phyloP scores from a whole-genome alignment of 805 yeast species.

The Nakazawaea ishiwadae region DNA sequence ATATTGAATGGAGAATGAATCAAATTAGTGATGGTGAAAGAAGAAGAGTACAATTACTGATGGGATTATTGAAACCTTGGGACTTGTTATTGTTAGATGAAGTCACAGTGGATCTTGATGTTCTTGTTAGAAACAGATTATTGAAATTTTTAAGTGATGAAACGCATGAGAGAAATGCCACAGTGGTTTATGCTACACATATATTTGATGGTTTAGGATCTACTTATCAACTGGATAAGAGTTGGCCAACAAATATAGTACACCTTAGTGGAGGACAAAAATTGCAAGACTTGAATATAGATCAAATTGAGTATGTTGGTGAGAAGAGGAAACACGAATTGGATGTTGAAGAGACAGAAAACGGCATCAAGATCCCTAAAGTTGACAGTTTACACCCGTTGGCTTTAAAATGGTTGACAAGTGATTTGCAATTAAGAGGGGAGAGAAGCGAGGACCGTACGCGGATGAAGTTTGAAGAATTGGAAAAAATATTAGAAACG shows the following conservation, averaged over 20 bases:
- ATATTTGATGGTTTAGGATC: slow-evolving; percentile 90
- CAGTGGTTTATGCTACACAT: slow-evolving; percentile 91
- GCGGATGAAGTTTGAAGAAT: slow-evolving; percentile 54
- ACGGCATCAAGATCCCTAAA: slow-evolving; percentile 31
- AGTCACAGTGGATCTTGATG: slow-evolving; percentile 95
- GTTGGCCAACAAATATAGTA: slow-evolving; percentile 83
- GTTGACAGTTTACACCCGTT: slow-evolving; percentile 65
- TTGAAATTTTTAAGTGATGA: slow-evolving; percentile 70
- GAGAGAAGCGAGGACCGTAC: slow-evolving; percentile 40
- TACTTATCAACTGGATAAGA: neutral
- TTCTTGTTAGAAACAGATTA: slow-evolving; percentile 75
- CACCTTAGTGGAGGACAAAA: slow-evolving; percentile 71
- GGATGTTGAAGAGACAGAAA: slow-evolving; percentile 19
- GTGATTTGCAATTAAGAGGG: slow-evolving; percentile 52
- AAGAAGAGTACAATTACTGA: slow-evolving; percentile 85
- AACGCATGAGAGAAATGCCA: slow-evolving; percentile 61
- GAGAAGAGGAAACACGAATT: slow-evolving; percentile 14
- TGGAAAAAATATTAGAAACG: slow-evolving; percentile 32
- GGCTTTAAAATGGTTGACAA: slow-evolving; percentile 61
- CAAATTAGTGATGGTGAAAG: slow-evolving; percentile 92
- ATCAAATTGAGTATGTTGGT: slow-evolving; percentile 24
- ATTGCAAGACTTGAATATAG: slow-evolving; percentile 30
- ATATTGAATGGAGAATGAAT: slow-evolving; percentile 89
- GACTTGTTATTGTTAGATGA: slow-evolving; percentile 83
- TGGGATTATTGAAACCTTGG: slow-evolving; percentile 95